Percentiles rank a stretch among this genome's conserved stretches.
These are phyloP conservation scores for Sarcodon aspratus DNA, from an alignment of 768 basidiomycete species.

Conservation along the genomic window DNA sequence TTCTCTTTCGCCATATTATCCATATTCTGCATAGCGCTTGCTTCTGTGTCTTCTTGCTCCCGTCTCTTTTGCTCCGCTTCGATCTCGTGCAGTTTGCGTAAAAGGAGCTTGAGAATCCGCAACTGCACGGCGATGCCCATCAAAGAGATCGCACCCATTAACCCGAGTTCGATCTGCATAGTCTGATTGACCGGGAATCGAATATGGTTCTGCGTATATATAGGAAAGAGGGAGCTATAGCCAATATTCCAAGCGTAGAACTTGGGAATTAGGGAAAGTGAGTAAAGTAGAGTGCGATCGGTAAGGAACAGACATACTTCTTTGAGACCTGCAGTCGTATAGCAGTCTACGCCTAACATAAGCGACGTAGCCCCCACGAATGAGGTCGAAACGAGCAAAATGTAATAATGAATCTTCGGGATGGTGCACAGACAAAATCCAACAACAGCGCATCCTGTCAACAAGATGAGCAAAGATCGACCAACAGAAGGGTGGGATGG, in stretches of 20 bases:
- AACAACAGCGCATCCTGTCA: constrained; percentile 53
- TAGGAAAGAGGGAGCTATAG: constrained; percentile 69
- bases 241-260: constrained; percentile 97
- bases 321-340: constrained; percentile 83
- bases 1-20: constrained; percentile 55
- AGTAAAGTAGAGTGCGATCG: constrained; percentile 5
- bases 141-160: constrained; percentile 72
- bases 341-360: constrained; percentile 91
- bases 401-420: constrained; percentile 78
- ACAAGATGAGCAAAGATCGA: constrained; percentile 8
- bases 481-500: constrained; percentile 7
- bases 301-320: constrained; percentile 39
- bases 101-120: constrained; percentile 72
- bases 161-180: constrained; percentile 89
- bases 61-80: constrained; percentile 58
- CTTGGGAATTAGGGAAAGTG: constrained; percentile 25
- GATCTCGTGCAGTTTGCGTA: constrained; percentile 71
- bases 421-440: constrained; percentile 81
- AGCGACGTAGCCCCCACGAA: constrained; percentile 86
- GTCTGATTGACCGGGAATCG: constrained; percentile 78
- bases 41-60: constrained; percentile 61
- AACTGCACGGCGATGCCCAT: constrained; percentile 89
- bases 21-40: constrained; percentile 61
- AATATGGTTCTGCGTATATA: constrained; percentile 54
- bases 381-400: constrained; percentile 78